phyloP scores from a whole-genome alignment of 1,139 yeast species.

The Diutina catenulata region DNA sequence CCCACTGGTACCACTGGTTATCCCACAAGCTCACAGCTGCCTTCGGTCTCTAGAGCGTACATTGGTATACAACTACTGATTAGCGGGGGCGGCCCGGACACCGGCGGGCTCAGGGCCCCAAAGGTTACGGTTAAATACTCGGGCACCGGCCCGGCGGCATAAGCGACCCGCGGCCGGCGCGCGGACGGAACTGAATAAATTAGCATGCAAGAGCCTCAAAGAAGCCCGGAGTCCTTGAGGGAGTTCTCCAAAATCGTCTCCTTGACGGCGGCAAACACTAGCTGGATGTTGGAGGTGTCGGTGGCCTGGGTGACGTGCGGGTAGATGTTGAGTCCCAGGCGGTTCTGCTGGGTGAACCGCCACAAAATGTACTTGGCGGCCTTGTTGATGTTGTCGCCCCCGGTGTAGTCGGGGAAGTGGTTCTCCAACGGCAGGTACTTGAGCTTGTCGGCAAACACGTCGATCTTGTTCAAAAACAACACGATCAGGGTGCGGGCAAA shows the following conservation, averaged over 20 bases:
- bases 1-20: too few species aligned
- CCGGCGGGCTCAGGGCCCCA: too few species aligned
- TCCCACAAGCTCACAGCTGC: too few species aligned
- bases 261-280: conserved; percentile 85
- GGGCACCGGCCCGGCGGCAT: too few species aligned
- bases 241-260: conserved; percentile 83
- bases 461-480: conserved; percentile 78
- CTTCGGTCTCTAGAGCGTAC: too few species aligned
- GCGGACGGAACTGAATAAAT: conserved; percentile 6
- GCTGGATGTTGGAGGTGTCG: conserved; percentile 76
- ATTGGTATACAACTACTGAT: too few species aligned
- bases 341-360: conserved; percentile 79
- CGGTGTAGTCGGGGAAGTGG: conserved; percentile 83
- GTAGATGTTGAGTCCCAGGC: conserved; percentile 70
- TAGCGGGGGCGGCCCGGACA: too few species aligned
- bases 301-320: conserved; percentile 95
- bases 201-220: conserved; percentile 20
- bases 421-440: conserved; percentile 73
- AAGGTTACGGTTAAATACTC: too few species aligned
- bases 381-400: conserved; percentile 78
- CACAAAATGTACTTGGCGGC: conserved; percentile 92
- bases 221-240: conserved; percentile 74
- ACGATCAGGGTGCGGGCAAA: conserved; percentile 79
- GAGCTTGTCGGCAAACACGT: conserved; percentile 76
- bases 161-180: too few species aligned